These are phyloP conservation scores for Erodium maritimum DNA, from an alignment of 345 rosid species.

Conservation along the genomic window DNA sequence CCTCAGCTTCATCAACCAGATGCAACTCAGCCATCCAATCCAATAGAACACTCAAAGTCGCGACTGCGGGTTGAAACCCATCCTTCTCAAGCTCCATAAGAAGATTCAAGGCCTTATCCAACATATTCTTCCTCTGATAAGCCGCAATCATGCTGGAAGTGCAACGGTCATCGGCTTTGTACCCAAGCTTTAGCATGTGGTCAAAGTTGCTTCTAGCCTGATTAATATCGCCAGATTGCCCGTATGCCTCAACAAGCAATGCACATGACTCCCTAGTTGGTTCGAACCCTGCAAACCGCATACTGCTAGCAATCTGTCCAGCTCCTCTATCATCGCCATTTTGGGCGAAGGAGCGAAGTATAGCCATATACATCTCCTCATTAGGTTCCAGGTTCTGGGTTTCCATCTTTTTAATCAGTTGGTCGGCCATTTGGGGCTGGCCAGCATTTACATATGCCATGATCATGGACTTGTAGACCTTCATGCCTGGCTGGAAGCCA, in stretches of 20 bases:
- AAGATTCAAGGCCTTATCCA: conserved; percentile 66
- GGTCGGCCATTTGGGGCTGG: conserved; percentile 32
- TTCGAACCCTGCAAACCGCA: conserved; percentile 35
- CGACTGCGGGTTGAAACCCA: conserved; percentile 64
- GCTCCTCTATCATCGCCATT: conserved; percentile 37
- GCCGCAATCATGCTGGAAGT: conserved; percentile 12
- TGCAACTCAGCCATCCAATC: conserved; percentile 66
- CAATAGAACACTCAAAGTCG: conserved; percentile 56
- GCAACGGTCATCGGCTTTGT: neutral
- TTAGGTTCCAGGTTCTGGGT: conserved; percentile 34
- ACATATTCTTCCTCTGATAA: conserved; percentile 42
- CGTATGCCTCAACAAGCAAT: conserved; percentile 53
- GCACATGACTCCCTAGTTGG: conserved; percentile 39
- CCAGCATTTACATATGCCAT: conserved; percentile 60
- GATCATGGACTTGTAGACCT: conserved; percentile 59
- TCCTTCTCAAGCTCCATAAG: conserved; percentile 66
- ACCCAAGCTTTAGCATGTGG: conserved; percentile 28
- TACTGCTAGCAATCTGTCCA: conserved; percentile 24
- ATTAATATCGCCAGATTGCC: conserved; percentile 35
- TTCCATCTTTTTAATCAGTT: conserved; percentile 47
- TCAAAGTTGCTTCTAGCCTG: conserved; percentile 52
- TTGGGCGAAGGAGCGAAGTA: conserved; percentile 55
- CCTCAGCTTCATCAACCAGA: conserved; percentile 78
- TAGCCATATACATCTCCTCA: conserved; percentile 48
- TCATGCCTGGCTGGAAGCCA: conserved; percentile 54